Conservation (phyloP, 2,329 filamentous ascomycete species). For the Epichloe scottii region DNA sequence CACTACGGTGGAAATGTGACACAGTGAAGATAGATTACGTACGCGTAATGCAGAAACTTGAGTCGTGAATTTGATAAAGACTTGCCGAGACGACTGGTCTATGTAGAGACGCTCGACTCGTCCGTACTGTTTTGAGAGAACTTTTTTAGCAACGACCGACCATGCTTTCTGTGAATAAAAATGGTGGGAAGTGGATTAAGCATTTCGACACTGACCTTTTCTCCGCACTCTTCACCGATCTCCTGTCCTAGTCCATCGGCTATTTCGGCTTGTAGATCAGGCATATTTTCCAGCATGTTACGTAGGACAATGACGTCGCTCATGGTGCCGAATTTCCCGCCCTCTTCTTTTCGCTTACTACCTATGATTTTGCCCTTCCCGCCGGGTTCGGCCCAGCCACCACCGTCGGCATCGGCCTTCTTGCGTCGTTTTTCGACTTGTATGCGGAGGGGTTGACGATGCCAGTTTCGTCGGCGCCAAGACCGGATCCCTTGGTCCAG, state of each 20-base stretch:
- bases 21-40: conserved; percentile 24
- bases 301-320: conserved; percentile 71
- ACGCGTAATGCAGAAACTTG: conserved; percentile 73
- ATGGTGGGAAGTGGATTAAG: background rate
- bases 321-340: conserved; percentile 54
- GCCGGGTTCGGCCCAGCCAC: conserved; percentile 59
- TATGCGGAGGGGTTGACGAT: conserved; percentile 71
- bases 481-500: conserved; percentile 76
- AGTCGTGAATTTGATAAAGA: conserved; percentile 90
- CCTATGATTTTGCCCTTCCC: conserved; percentile 71
- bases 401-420: conserved; percentile 64
- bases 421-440: conserved; percentile 80
- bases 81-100: conserved; percentile 49
- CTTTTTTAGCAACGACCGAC: no score
- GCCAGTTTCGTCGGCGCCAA: conserved; percentile 70
- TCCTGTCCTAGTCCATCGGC: conserved; percentile 71
- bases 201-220: conserved; percentile 41
- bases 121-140: conserved; percentile 50
- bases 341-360: conserved; percentile 43
- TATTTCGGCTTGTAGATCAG: conserved; percentile 64
- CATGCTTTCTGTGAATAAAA: no score
- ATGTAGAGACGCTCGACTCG: conserved; percentile 71
- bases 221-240: conserved; percentile 85
- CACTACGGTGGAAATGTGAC: no score
- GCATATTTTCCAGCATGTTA: conserved; percentile 78